Conservation (phyloP, 176 grass and related monocot species). For the Aechmea fasciata region DNA sequence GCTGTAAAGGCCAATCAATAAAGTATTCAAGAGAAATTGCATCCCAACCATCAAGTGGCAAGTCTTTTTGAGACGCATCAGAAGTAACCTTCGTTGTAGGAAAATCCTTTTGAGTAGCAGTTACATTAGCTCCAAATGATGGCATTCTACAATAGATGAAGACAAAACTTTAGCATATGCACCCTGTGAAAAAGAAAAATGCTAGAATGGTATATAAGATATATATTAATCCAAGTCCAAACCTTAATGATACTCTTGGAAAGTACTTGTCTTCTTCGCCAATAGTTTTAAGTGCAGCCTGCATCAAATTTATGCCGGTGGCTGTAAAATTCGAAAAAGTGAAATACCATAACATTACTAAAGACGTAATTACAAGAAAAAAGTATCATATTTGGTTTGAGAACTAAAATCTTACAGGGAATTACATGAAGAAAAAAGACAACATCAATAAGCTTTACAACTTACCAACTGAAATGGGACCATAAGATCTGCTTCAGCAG, state of each 20-base stretch:
- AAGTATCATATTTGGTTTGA: not conserved
- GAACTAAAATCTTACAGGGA: not conserved
- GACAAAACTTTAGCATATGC: conserved; percentile 7
- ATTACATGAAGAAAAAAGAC: conserved; percentile 10
- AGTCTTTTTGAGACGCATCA: conserved; percentile 34
- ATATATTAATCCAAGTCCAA: not conserved
- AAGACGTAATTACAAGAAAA: not conserved
- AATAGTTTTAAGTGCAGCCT: conserved; percentile 94
- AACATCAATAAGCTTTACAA: not conserved
- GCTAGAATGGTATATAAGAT: conserved; percentile 18
- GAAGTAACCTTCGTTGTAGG: conserved; percentile 26
- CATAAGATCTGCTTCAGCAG: conserved; percentile 97
- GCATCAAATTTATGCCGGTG: conserved; percentile 29
- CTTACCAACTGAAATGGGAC: conserved; percentile 94
- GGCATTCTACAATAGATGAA: conserved; percentile 51
- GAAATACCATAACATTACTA: not conserved
- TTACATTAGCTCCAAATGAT: conserved; percentile 59
- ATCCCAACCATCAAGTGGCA: conserved; percentile 87
- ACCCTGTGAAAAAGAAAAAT: conserved; percentile 11
- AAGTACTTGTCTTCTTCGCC: conserved; percentile 95
- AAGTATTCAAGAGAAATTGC: conserved; percentile 88
- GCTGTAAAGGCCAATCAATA: conserved; percentile 84
- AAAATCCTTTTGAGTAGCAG: conserved; percentile 48
- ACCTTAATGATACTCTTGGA: conserved; percentile 84
- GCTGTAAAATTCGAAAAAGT: not conserved